Percentiles rank a stretch among this genome's conserved stretches.
Evolutionary conservation across 2,329 filamentous ascomycete species (phyloP).

Genomic region (Purpureocillium takamizusanense): DNA sequence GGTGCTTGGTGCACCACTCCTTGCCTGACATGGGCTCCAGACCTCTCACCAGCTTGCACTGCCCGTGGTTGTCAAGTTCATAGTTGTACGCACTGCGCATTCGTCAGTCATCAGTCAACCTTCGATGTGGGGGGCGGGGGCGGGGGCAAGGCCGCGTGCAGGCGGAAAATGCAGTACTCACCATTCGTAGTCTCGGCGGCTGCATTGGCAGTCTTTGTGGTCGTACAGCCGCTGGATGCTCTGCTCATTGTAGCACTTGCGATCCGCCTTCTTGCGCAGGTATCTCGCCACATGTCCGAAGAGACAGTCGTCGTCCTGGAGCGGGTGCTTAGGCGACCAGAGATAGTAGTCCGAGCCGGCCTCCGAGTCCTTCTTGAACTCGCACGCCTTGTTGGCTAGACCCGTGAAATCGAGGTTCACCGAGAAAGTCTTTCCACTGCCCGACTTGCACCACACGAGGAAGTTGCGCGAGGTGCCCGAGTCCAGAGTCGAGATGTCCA

Average conservation of each 20-base stretch:
- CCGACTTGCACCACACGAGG: constrained; percentile 68
- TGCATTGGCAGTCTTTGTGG: constrained; percentile 75
- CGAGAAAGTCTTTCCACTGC: constrained; percentile 53
- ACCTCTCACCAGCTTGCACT: constrained; percentile 69
- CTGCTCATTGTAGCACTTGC: constrained; percentile 73
- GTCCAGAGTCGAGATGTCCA: constrained; percentile 78
- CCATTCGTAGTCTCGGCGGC: constrained; percentile 86
- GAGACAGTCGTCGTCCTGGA: constrained; percentile 69
- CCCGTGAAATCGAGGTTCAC: constrained; percentile 86
- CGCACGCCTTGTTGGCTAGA: constrained; percentile 64
- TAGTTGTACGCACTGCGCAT: constrained; percentile 78
- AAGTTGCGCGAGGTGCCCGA: constrained; percentile 89
- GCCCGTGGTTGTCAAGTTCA: constrained; percentile 66
- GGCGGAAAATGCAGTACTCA: constrained; percentile 32
- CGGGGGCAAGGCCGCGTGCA: too few species aligned
- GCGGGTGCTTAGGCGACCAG: constrained; percentile 81
- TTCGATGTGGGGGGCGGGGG: too few species aligned
- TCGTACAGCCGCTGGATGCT: constrained; percentile 62
- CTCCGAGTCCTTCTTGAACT: constrained; percentile 47
- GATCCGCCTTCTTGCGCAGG: constrained; percentile 75
- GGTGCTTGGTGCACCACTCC: constrained; percentile 48
- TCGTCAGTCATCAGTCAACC: background rate
- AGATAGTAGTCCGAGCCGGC: constrained; percentile 65
- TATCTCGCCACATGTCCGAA: constrained; percentile 90
- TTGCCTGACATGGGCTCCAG: constrained; percentile 47